A percentile compares a stretch with the other conserved stretches of the same genome.
Evolutionary conservation across 148 eudicot genomes (phyloP).

Genomic region (Arctostaphylos glauca): DNA sequence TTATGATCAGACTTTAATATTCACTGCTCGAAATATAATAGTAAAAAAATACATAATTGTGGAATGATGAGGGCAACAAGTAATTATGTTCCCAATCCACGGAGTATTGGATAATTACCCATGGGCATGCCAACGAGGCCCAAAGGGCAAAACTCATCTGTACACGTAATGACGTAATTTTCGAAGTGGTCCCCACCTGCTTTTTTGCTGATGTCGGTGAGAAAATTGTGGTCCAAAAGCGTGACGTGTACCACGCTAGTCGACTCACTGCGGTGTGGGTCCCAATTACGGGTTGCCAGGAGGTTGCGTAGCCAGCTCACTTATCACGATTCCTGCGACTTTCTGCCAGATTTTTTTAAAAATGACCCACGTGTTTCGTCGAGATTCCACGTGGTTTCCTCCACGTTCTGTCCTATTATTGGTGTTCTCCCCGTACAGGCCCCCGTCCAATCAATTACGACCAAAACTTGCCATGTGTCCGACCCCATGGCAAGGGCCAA

Average conservation of each 20-base stretch:
- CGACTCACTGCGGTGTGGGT: background rate
- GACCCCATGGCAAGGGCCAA: too few relatives aligned
- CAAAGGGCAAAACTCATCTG: background rate
- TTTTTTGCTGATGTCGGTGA: background rate
- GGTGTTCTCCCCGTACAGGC: background rate
- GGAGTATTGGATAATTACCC: too few relatives aligned
- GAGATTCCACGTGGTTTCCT: constrained; percentile 1
- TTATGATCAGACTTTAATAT: too few relatives aligned
- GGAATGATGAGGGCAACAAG: too few relatives aligned
- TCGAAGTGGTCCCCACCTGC: background rate
- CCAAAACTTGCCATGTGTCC: background rate
- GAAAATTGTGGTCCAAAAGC: background rate
- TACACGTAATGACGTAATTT: background rate
- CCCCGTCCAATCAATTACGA: background rate
- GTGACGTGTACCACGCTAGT: background rate
- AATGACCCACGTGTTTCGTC: background rate
- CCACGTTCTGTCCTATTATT: background rate
- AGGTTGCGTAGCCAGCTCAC: constrained; percentile 1
- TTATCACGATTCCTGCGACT: too few relatives aligned
- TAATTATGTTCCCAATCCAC: too few relatives aligned
- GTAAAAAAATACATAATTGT: too few relatives aligned
- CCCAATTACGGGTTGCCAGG: background rate
- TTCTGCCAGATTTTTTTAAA: too few relatives aligned
- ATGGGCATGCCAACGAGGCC: background rate
- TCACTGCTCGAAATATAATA: too few relatives aligned